phyloP scores from a whole-genome alignment of 2,329 filamentous ascomycete species.

The Penicillium oxalicum region DNA sequence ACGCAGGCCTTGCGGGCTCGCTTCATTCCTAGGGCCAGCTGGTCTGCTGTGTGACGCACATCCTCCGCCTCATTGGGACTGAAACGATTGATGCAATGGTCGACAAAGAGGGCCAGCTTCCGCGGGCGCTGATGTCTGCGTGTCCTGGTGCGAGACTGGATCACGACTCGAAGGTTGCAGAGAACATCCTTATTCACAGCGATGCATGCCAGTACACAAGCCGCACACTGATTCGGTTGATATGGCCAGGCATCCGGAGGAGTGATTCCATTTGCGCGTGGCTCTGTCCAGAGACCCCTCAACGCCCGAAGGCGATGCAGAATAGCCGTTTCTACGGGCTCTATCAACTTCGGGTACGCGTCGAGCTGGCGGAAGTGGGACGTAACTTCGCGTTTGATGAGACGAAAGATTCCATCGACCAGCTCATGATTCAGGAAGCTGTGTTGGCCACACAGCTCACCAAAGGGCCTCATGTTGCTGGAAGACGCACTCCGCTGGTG shows the following conservation, averaged over 20 bases:
- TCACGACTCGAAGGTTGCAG: slow-evolving; percentile 24
- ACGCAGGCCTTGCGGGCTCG: slow-evolving; percentile 15
- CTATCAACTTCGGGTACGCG: slow-evolving; percentile 12
- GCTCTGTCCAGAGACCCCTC: slow-evolving; percentile 29
- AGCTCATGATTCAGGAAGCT: slow-evolving; percentile 21
- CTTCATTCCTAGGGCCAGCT: slow-evolving; percentile 18
- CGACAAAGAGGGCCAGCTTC: slow-evolving; percentile 25
- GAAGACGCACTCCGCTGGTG: neutral
- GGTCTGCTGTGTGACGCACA: slow-evolving; percentile 12
- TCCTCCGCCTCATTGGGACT: slow-evolving; percentile 1
- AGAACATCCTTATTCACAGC: slow-evolving; percentile 21
- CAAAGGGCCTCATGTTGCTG: neutral
- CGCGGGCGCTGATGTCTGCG: slow-evolving; percentile 17
- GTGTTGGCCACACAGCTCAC: slow-evolving; percentile 17
- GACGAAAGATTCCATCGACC: slow-evolving; percentile 12
- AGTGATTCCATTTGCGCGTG: neutral
- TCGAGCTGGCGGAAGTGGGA: slow-evolving; percentile 17
- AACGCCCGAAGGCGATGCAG: slow-evolving; percentile 21
- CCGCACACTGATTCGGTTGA: slow-evolving; percentile 32
- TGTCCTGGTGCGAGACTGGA: slow-evolving; percentile 29
- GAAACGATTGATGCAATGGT: slow-evolving; percentile 23
- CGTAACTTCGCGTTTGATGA: slow-evolving; percentile 23
- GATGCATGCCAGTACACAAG: slow-evolving; percentile 34
- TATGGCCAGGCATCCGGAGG: slow-evolving; percentile 13
- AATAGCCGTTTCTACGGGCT: slow-evolving; percentile 10